These are phyloP conservation scores for Pseudocercospora eumusae DNA, from an alignment of 2,329 filamentous ascomycete species.

Conservation along the genomic window DNA sequence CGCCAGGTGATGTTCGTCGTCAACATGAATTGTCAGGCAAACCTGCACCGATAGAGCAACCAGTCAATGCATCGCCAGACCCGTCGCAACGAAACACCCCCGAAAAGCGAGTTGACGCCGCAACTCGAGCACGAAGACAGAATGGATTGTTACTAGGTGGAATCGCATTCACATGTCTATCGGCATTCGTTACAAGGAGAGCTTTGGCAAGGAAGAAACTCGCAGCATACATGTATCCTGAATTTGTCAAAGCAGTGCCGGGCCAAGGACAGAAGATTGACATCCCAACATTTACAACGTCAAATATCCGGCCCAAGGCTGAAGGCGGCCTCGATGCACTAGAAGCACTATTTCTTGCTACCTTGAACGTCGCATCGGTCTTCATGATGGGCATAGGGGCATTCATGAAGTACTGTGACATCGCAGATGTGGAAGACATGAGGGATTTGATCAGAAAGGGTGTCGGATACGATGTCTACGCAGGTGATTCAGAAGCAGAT, in stretches of 20 bases:
- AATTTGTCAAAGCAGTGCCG: conserved; percentile 18
- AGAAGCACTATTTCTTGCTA: conserved; percentile 82
- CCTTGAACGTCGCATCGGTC: conserved; percentile 77
- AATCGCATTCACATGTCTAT: conserved; percentile 71
- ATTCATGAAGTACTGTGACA: conserved; percentile 73
- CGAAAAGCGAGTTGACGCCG: conserved; percentile 31
- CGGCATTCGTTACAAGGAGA: conserved; percentile 64
- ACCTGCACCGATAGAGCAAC: not conserved
- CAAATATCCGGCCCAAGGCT: conserved; percentile 23
- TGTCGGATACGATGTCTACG: conserved; percentile 61
- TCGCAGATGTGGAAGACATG: conserved; percentile 59
- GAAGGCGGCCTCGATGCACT: conserved; percentile 70
- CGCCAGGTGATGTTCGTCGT: conserved; percentile 37
- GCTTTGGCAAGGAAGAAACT: conserved; percentile 68
- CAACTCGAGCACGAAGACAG: conserved; percentile 35
- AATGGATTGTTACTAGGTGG: conserved; percentile 68
- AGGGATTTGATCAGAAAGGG: conserved; percentile 59
- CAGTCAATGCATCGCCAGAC: conserved; percentile 18
- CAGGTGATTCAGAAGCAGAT: conserved; percentile 54
- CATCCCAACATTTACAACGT: conserved; percentile 24
- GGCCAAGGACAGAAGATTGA: conserved; percentile 15
- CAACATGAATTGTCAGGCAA: conserved; percentile 16
- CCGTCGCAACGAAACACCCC: conserved; percentile 9
- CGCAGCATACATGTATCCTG: conserved; percentile 62
- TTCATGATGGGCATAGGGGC: conserved; percentile 75